phyloP scores from a whole-genome alignment of 2,329 filamentous ascomycete genomes.

The Chrysoporthe cubensis region DNA sequence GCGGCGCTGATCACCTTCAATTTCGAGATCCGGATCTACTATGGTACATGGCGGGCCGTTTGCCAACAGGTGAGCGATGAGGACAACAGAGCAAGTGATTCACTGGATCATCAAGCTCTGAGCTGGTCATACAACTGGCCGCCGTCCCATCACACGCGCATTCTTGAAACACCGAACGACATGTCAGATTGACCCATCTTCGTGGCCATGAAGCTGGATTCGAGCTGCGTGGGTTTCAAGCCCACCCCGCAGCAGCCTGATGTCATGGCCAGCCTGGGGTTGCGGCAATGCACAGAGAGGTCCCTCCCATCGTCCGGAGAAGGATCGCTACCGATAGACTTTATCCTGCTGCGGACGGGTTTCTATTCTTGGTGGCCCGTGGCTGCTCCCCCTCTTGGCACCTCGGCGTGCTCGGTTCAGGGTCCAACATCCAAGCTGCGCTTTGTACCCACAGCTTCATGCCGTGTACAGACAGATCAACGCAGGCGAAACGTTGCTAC shows the following conservation, averaged over 20 bases:
- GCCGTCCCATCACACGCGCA: conserved; percentile 6
- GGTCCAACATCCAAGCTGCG: background rate
- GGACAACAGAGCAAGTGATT: background rate
- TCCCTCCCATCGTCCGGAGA: background rate
- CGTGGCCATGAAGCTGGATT: conserved; percentile 14
- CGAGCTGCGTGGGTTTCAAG: conserved; percentile 9
- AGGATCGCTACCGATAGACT: conserved; percentile 5
- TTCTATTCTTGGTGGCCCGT: conserved; percentile 12
- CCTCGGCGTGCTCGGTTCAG: background rate
- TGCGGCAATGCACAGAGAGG: background rate
- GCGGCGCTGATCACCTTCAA: background rate
- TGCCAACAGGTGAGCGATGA: background rate
- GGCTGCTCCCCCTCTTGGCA: background rate
- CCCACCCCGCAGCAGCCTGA: conserved; percentile 2
- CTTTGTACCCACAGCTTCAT: background rate
- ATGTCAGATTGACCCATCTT: conserved; percentile 5
- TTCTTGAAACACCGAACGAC: conserved; percentile 7
- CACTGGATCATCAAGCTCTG: background rate
- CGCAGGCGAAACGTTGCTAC: background rate
- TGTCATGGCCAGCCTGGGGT: background rate
- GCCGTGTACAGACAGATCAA: background rate
- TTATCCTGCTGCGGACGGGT: conserved; percentile 4
- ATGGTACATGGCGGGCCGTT: background rate
- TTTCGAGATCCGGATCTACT: background rate
- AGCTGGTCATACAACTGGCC: background rate